Evolutionary conservation across 495 filamentous ascomycete genomes (phyloP), one percentile per base, ranked within the genome.

Genomic region (Annulohypoxylon nitens): DNA sequence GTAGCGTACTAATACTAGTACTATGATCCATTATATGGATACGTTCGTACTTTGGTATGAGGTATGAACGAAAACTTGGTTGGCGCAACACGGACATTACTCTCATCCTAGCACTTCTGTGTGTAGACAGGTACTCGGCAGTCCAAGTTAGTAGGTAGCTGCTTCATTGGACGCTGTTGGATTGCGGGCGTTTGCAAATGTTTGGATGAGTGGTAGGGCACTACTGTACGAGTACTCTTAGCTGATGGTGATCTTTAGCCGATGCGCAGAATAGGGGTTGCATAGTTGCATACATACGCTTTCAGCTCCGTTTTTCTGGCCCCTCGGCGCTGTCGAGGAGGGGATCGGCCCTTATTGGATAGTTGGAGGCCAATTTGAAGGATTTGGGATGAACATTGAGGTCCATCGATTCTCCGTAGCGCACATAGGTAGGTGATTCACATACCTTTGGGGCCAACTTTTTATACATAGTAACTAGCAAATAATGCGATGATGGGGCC

Each of bases 211-310:
- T 30, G 25, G n/a, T 58, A 68, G 33, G 34, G 26, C 34, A 61
- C 45, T 57, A 57, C 53, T 57, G 23, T 68, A 55, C 61, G 33
- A 60, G 10, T 48, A 36, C 43, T 18, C 66, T 59, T 61, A 61
- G 54, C 45, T 66, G 58, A 26, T 43, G n/a, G 57, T 41, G 50
- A 67, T 68, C 53, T 64, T 69, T 68, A 68, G 54, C 64, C 64
- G 64, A 73, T 61, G 70, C 70, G 61, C 23, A 65, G 36, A 73
- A 74, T 65, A 74, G 71, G 71, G 71, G 34, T 39, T 64, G 53
- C 61, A 70, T 70, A 69, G 34, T 39, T 64, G 53, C 61, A 70
- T 70, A 69, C 26, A 39, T 58, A 33, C 39, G 23, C 43, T 68
- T 65, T 70, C 54, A 64, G 54, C 60, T 68, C 57, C n/a, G 10